phyloP scores from a whole-genome alignment of 176 grass and related monocot species.

The Alopecurus myosuroides region DNA sequence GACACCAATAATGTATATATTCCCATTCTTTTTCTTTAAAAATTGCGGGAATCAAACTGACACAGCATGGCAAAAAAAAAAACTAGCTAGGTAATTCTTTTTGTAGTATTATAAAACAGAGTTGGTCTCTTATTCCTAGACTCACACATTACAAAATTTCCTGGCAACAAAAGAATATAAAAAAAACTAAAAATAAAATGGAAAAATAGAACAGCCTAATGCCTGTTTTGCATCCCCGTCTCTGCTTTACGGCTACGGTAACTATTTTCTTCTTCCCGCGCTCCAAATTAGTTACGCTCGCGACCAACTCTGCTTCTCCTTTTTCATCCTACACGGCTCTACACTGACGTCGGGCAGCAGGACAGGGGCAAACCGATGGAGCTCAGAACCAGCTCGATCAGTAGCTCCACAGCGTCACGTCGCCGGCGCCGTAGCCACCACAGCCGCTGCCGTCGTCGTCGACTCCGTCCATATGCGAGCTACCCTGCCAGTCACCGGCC shows the following conservation, averaged over 20 bases:
- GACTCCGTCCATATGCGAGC: conserved; percentile 31
- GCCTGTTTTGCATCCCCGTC: background rate
- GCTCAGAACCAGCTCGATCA: background rate
- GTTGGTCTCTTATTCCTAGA: background rate
- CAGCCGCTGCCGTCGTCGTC: conserved; percentile 23
- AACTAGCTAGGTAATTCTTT: too few relatives aligned
- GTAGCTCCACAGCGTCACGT: conserved; percentile 64
- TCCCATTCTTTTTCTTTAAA: too few relatives aligned
- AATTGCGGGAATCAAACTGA: too few relatives aligned
- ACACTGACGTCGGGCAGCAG: too few relatives aligned
- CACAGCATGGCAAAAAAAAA: too few relatives aligned
- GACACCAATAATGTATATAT: too few relatives aligned
- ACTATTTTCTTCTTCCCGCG: background rate
- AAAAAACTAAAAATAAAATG: fast-evolving
- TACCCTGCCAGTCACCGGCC: background rate
- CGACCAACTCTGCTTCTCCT: background rate
- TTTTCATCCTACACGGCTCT: conserved; percentile 2
- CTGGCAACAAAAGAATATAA: background rate
- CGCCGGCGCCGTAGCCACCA: conserved; percentile 19
- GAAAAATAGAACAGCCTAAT: background rate
- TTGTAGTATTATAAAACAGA: background rate
- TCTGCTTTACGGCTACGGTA: background rate
- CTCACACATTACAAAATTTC: background rate
- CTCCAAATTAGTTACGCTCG: background rate
- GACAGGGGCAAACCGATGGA: background rate